Evolutionary conservation across 495 filamentous ascomycete genomes (phyloP).

Genomic region (Mytilinidion resinicola): DNA sequence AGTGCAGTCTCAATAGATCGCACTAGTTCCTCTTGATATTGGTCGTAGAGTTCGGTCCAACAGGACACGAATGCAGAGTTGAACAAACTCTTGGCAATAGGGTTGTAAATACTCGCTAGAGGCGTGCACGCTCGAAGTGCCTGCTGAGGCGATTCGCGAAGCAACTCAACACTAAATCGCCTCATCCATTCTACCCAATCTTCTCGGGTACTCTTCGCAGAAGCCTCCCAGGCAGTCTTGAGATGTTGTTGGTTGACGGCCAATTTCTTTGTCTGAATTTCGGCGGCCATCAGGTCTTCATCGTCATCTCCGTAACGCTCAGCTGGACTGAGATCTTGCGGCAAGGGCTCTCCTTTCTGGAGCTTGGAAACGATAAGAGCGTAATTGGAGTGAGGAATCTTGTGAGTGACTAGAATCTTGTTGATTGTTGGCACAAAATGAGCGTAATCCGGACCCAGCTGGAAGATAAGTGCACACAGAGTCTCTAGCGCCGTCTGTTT

Average conservation of each 20-base stretch:
- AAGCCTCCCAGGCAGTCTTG: slow-evolving; percentile 95
- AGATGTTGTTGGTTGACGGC: slow-evolving; percentile 95
- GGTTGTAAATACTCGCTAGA: slow-evolving; percentile 82
- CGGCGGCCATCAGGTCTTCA: slow-evolving; percentile 71
- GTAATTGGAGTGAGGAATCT: slow-evolving; percentile 80
- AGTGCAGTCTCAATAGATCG: slow-evolving; percentile 92
- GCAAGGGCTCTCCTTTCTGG: slow-evolving; percentile 85
- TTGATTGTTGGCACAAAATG: slow-evolving; percentile 89
- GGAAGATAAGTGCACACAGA: slow-evolving; percentile 88
- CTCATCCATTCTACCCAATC: slow-evolving; percentile 99
- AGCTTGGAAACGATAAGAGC: slow-evolving; percentile 84
- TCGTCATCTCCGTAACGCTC: slow-evolving; percentile 70
- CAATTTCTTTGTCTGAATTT: slow-evolving; percentile 86
- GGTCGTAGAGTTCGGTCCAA: slow-evolving; percentile 95
- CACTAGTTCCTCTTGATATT: slow-evolving; percentile 91
- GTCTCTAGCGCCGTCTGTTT: slow-evolving; percentile 89
- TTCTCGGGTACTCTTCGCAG: slow-evolving; percentile 88
- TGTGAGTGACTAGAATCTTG: slow-evolving; percentile 54
- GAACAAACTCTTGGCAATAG: slow-evolving; percentile 87
- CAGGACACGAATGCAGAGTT: slow-evolving; percentile 98
- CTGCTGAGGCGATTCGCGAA: slow-evolving; percentile 93
- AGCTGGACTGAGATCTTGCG: slow-evolving; percentile 88
- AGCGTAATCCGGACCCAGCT: slow-evolving; percentile 89
- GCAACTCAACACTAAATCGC: slow-evolving; percentile 86
- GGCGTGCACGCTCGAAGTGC: slow-evolving; percentile 88